Conservation (phyloP, 1,284 basidiomycete genomes). For the Hymenochaete sp. region DNA sequence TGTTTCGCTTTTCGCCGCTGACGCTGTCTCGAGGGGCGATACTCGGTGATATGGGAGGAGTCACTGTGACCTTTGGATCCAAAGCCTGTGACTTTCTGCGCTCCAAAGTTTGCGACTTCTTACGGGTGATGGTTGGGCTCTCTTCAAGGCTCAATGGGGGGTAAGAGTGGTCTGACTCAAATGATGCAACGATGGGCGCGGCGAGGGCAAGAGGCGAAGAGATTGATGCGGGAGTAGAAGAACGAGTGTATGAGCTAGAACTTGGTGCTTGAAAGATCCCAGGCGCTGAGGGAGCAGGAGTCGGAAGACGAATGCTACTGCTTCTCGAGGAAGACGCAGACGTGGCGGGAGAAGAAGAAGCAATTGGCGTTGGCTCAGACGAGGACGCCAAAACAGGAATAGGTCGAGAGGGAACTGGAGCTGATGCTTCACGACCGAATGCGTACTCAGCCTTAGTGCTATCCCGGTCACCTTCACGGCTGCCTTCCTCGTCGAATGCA, state of each 20-base stretch:
- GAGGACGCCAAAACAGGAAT: constrained; percentile 50
- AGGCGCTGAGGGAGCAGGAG: constrained; percentile 29
- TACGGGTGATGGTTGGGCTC: background rate
- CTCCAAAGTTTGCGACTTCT: constrained; percentile 33
- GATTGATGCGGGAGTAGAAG: constrained; percentile 76
- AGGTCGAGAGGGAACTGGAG: constrained; percentile 53
- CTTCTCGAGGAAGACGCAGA: constrained; percentile 25
- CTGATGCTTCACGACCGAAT: constrained; percentile 37
- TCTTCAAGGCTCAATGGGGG: constrained; percentile 24
- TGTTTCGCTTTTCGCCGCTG: constrained; percentile 40
- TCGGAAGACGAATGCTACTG: constrained; percentile 22
- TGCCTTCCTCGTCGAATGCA: constrained; percentile 36
- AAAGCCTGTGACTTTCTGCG: constrained; percentile 58
- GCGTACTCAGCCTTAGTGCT: constrained; percentile 60
- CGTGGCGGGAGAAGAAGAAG: constrained; percentile 49
- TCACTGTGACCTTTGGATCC: constrained; percentile 57
- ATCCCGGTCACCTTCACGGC: constrained; percentile 33
- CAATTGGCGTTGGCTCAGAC: constrained; percentile 50
- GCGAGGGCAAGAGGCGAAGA: constrained; percentile 76
- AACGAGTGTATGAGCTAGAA: constrained; percentile 55
- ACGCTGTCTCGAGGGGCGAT: constrained; percentile 49
- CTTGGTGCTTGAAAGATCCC: constrained; percentile 34
- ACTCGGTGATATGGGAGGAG: constrained; percentile 68
- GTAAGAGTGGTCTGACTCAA: constrained; percentile 45
- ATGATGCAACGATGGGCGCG: constrained; percentile 67